Evolutionary conservation across 169 alveolate species (phyloP), one percentile per base, ranked within the genome.

Genomic region (Theileria annulata): DNA sequence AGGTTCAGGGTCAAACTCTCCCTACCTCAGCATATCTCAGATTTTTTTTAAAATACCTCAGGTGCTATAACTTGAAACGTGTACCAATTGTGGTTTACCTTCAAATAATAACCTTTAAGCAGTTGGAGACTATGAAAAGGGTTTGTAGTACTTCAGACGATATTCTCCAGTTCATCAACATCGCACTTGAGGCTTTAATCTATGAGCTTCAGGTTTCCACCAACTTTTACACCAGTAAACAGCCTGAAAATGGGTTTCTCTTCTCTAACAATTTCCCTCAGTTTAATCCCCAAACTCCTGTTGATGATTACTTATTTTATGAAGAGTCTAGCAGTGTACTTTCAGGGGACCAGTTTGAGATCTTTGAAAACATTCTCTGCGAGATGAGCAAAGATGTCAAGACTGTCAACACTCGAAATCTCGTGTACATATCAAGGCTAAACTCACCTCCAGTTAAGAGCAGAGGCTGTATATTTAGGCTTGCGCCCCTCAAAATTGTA

Each of bases 351-450:
- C 27, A 68, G 28, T 48, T 35, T 35, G 47, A 35, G 48, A 58
- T 68, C 15, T 68, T 80, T 30, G 72, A 74, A 21, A 51, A 4
- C 35, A 28, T 73, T n/a, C 54, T 72, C 8, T 42, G 35, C 51
- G 64, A 63, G 17, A 80, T 80, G 71, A 59, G 30, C 37, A 47
- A 42, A 72, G 69, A 71, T 17, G 66, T 69, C n/a, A 15, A 70
- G 28, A 17, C 27, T 31, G 35, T 76, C 17, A 79, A 76, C 72
- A 12, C 73, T 9, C 69, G 85, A 64, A 75, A 69, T 42, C 85
- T 82, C 23, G 81, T 82, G 31, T 75, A 82, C 86, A 27, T 75
- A 21, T 76, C 89, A 28, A 35, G 81, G 63, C 48, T 80, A n/a
- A 51, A 80, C 66, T 71, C 88, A 15, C 71, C 72, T 42, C 86